Percentiles rank a stretch among this genome's conserved stretches.
Evolutionary conservation across 768 basidiomycete species (phyloP).

Genomic region (Psilocybe azurescens): DNA sequence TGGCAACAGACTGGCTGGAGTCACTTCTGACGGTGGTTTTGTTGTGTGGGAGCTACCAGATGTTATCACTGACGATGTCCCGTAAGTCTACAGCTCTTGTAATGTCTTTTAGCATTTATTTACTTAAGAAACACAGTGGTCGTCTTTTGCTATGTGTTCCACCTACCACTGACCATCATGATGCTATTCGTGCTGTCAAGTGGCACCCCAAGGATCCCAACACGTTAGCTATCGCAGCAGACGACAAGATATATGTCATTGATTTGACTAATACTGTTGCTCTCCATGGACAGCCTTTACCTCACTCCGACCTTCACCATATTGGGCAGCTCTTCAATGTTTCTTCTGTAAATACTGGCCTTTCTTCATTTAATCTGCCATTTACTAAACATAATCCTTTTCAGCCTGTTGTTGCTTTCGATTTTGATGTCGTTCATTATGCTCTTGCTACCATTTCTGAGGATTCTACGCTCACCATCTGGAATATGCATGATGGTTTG

Average conservation of each 20-base stretch:
- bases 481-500: slow-evolving; percentile 80
- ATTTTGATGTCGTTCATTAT: slow-evolving; percentile 80
- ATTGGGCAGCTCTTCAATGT: slow-evolving; percentile 73
- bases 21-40: slow-evolving; percentile 88
- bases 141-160: slow-evolving; percentile 70
- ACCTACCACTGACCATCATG: slow-evolving; percentile 62
- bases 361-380: neutral
- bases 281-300: slow-evolving; percentile 68
- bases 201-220: slow-evolving; percentile 88
- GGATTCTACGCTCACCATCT: slow-evolving; percentile 81
- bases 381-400: slow-evolving; percentile 8
- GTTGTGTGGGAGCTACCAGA: slow-evolving; percentile 90
- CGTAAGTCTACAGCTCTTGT: slow-evolving; percentile 54
- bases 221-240: slow-evolving; percentile 83
- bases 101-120: slow-evolving; percentile 8
- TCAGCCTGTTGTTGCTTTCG: slow-evolving; percentile 82
- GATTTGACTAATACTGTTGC: slow-evolving; percentile 69
- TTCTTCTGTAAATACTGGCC: slow-evolving; percentile 58
- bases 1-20: slow-evolving; percentile 81
- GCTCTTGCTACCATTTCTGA: slow-evolving; percentile 83
- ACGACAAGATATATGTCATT: slow-evolving; percentile 75
- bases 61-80: slow-evolving; percentile 83
- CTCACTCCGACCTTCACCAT: slow-evolving; percentile 71
- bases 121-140: slow-evolving; percentile 48
- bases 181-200: slow-evolving; percentile 81